Percentiles rank a stretch among this genome's conserved stretches.
These are phyloP conservation scores for Vinca major DNA, from an alignment of 305 asterid genomes.

Conservation along the genomic window DNA sequence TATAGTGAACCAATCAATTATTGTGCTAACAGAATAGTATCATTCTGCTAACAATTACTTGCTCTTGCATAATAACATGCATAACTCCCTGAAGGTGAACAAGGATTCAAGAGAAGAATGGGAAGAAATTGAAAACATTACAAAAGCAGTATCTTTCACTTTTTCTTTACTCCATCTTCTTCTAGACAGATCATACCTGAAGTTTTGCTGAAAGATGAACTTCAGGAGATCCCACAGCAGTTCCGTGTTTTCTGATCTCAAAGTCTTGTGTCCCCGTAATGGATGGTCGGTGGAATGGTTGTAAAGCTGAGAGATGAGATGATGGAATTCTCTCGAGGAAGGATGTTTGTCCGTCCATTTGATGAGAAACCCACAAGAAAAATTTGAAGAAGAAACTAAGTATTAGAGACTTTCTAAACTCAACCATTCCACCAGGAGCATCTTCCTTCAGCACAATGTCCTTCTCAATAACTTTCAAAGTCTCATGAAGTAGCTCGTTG, in stretches of 20 bases:
- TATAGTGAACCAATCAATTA: not conserved
- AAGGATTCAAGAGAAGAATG: not conserved
- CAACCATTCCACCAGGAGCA: slow-evolving; percentile 98
- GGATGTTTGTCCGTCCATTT: slow-evolving; percentile 49
- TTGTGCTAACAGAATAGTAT: not conserved
- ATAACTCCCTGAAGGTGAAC: not conserved
- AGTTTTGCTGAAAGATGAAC: slow-evolving; percentile 79
- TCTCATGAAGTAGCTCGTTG: slow-evolving; percentile 51
- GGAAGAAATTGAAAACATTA: not conserved
- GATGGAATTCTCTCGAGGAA: slow-evolving; percentile 43
- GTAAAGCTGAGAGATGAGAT: slow-evolving; percentile 71
- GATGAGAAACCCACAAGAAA: slow-evolving; percentile 78
- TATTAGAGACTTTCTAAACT: slow-evolving; percentile 68
- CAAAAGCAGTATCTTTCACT: not conserved
- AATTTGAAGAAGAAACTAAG: slow-evolving; percentile 84
- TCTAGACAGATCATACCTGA: slow-evolving; percentile 44
- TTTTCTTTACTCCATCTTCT: not conserved
- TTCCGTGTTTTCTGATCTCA: slow-evolving; percentile 63
- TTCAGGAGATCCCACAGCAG: slow-evolving; percentile 82
- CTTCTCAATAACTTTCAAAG: slow-evolving; percentile 50
- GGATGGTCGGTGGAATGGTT: slow-evolving; percentile 52
- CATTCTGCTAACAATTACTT: not conserved
- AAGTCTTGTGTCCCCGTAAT: slow-evolving; percentile 57
- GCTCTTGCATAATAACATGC: not conserved
- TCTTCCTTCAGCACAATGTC: slow-evolving; percentile 69